A percentile compares a stretch with the other conserved stretches of the same genome.
phyloP scores from a whole-genome alignment of 2,329 filamentous ascomycete species.

The Pseudocercospora cruenta region DNA sequence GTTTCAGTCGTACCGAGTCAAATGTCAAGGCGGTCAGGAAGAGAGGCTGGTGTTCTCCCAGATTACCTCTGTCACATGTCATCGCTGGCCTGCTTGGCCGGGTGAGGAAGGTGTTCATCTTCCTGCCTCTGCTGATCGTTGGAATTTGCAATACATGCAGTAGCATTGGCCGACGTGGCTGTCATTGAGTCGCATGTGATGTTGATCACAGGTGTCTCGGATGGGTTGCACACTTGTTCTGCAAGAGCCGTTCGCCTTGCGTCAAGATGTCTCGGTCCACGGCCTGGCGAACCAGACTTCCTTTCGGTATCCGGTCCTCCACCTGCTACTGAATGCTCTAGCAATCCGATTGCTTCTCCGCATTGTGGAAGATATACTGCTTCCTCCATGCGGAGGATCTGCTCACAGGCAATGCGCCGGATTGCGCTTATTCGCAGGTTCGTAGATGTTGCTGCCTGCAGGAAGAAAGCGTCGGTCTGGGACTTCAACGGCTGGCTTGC shows the following conservation, averaged over 20 bases:
- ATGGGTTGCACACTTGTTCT: conserved; percentile 5
- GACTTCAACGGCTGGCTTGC: not conserved
- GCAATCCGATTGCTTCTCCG: not conserved
- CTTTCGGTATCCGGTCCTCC: not conserved
- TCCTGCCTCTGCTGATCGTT: not conserved
- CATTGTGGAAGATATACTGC: not conserved
- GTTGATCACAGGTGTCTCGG: not conserved
- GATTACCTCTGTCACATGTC: no score
- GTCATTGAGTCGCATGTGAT: not conserved
- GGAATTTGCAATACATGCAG: not conserved
- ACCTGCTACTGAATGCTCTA: not conserved
- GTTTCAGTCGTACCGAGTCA: not conserved
- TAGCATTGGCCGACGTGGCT: not conserved
- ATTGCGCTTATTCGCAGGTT: not conserved
- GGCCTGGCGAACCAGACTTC: conserved; percentile 2
- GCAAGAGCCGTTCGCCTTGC: not conserved
- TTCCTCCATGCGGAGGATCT: not conserved
- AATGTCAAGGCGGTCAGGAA: not conserved
- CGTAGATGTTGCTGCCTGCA: not conserved
- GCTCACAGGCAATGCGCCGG: not conserved
- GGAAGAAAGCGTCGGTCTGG: not conserved
- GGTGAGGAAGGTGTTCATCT: no score
- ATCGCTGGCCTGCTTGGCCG: no score
- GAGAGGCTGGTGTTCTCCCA: no score
- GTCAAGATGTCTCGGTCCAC: not conserved